Evolutionary conservation across 139 green algal genomes (phyloP), one percentile per base, ranked within the genome.

Genomic region (Volvox africanus): DNA sequence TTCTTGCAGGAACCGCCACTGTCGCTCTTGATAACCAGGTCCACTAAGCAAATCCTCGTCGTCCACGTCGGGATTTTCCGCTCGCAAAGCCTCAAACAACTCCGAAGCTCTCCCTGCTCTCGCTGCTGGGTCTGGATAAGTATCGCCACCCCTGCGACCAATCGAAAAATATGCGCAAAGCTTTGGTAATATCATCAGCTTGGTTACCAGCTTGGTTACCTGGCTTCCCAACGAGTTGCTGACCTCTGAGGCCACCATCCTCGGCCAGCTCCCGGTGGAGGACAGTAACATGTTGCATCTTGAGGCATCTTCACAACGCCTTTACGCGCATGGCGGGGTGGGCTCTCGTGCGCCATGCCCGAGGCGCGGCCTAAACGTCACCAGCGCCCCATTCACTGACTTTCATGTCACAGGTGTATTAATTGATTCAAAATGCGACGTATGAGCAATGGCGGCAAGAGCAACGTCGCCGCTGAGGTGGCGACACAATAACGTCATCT

Each of bases 1-100:
- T 14, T 81, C 86, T n/a, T 84, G n/a, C 30, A 90, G 20, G 73
- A 73, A 90, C n/a, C 61, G n/a, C 0, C 36, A 28, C 55, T 90
- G 86, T n/a, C 20, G 30, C 32, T 90, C 50, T 20, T 90, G 86
- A n/a, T 55, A 61, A 21, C 82, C 71, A 6, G 30, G 11, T 12
- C 50, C 71, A 21, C 2, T 21, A 36, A 83, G 50, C 26, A 90
- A 13, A 2, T 90, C 86, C 30, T 44, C 73, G 0, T 90, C 86
- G 24, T 83, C 50, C 2, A 90, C 50, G 2, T 76, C 73, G 0
- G 85, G 85, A 26, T 90, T 90, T 62, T 76, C 71, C 1, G 86
- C 86, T 1, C 19, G 61, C 12, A 90, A 28, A 13, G 86, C 86
- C 30, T 76, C 30, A 83, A 90, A 90, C 16, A 90, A 75, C 1